phyloP scores from a whole-genome alignment of 1,284 basidiomycete species.

The Pseudomicrostroma phylloplanum region DNA sequence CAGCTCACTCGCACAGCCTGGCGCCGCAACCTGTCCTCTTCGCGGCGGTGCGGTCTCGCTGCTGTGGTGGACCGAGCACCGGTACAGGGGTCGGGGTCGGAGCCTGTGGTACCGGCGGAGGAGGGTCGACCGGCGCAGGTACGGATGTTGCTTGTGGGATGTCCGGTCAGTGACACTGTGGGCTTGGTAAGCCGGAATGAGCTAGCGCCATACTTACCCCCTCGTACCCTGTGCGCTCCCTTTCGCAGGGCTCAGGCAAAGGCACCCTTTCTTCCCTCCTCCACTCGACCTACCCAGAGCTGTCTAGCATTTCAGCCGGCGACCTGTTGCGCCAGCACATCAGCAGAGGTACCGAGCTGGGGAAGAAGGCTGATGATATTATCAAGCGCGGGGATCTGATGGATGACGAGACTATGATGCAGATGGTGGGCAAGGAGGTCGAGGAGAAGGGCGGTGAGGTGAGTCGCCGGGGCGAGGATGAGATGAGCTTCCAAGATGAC shows the following conservation, averaged over 20 bases:
- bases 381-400: conserved; percentile 37
- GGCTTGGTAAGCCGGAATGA: neutral
- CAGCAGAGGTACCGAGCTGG: conserved; percentile 27
- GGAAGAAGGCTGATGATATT: conserved; percentile 26
- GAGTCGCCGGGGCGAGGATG: too few relatives aligned
- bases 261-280: conserved; percentile 41
- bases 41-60: too few relatives aligned
- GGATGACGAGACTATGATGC: conserved; percentile 46
- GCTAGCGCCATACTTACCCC: neutral
- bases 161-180: conserved; percentile 18
- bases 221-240: neutral
- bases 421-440: conserved; percentile 30
- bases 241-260: conserved; percentile 39
- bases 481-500: too few relatives aligned
- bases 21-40: neutral
- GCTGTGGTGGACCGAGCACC: neutral
- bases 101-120: neutral
- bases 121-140: conserved; percentile 15
- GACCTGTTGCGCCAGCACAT: conserved; percentile 42
- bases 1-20: neutral
- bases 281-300: conserved; percentile 18
- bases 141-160: conserved; percentile 45
- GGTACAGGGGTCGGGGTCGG: neutral
- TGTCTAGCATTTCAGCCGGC: conserved; percentile 35
- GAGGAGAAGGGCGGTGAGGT: conserved; percentile 45